These are phyloP conservation scores for Lipomyces yamadae DNA, from an alignment of 805 yeast genomes.

Conservation along the genomic window DNA sequence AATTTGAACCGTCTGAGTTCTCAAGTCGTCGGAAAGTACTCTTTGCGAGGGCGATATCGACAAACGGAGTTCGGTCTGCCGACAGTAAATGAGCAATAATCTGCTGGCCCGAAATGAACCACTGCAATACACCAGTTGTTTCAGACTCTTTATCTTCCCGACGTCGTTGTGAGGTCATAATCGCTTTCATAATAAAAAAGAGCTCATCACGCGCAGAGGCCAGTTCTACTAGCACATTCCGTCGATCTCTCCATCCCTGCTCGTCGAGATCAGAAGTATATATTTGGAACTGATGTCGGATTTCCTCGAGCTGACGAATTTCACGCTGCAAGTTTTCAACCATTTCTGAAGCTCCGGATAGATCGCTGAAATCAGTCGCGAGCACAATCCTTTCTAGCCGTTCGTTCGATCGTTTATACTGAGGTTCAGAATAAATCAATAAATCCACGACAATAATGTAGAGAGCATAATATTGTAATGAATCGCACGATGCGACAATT, in stretches of 20 bases:
- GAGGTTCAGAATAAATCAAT: constrained; percentile 75
- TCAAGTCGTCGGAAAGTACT: constrained; percentile 66
- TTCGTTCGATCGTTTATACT: constrained; percentile 59
- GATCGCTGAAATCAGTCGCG: constrained; percentile 71
- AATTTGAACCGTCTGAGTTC: constrained; percentile 67
- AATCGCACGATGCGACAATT: constrained; percentile 69
- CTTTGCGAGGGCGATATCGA: constrained; percentile 69
- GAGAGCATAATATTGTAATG: constrained; percentile 71
- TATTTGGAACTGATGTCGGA: constrained; percentile 56
- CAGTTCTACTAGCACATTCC: constrained; percentile 31
- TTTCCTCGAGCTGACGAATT: constrained; percentile 48
- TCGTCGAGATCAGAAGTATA: constrained; percentile 52
- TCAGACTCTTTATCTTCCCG: constrained; percentile 40
- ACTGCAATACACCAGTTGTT: constrained; percentile 55
- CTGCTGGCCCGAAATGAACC: constrained; percentile 70
- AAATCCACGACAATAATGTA: constrained; percentile 67
- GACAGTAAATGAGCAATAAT: constrained; percentile 72
- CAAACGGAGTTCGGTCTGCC: constrained; percentile 62
- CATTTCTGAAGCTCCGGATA: constrained; percentile 54
- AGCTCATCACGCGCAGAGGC: constrained; percentile 48
- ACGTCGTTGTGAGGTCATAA: constrained; percentile 47
- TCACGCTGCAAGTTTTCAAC: constrained; percentile 58
- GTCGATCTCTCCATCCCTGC: constrained; percentile 36
- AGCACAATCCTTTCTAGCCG: constrained; percentile 68
- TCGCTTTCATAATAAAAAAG: constrained; percentile 53